Conservation (phyloP, 2,329 filamentous ascomycete species). For the Sporothrix brunneoviolacea region DNA sequence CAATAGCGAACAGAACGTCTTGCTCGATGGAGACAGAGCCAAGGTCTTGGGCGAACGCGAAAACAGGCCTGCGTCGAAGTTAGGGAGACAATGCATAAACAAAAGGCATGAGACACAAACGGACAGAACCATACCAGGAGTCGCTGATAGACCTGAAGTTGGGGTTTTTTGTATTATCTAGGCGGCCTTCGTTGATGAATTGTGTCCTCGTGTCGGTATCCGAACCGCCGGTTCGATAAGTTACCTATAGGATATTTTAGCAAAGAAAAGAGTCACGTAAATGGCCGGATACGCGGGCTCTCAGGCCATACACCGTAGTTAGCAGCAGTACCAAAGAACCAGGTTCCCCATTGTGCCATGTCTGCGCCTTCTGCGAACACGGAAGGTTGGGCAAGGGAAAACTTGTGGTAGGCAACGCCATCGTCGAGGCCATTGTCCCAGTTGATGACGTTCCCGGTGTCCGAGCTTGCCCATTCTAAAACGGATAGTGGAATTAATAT, state of each 20-base stretch:
- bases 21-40: conserved; percentile 33
- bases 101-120: not conserved
- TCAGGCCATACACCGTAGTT: conserved; percentile 34
- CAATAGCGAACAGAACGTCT: conserved; percentile 62
- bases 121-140: conserved; percentile 36
- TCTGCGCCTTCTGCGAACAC: conserved; percentile 63
- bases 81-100: not conserved
- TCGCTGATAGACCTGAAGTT: conserved; percentile 62
- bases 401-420: conserved; percentile 57
- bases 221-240: conserved; percentile 60
- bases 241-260: conserved; percentile 39
- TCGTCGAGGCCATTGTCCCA: conserved; percentile 53
- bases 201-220: conserved; percentile 58
- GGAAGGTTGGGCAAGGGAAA: conserved; percentile 53
- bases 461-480: conserved; percentile 65
- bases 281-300: not conserved
- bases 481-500: not conserved
- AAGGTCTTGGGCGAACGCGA: conserved; percentile 65
- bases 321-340: conserved; percentile 66
- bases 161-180: conserved; percentile 59
- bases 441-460: conserved; percentile 46
- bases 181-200: conserved; percentile 56
- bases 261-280: conserved; percentile 2
- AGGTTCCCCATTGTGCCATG: conserved; percentile 73
- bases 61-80: conserved; percentile 55